Conservation (phyloP, 345 rosid genomes). For the Aquilaria sinensis region DNA sequence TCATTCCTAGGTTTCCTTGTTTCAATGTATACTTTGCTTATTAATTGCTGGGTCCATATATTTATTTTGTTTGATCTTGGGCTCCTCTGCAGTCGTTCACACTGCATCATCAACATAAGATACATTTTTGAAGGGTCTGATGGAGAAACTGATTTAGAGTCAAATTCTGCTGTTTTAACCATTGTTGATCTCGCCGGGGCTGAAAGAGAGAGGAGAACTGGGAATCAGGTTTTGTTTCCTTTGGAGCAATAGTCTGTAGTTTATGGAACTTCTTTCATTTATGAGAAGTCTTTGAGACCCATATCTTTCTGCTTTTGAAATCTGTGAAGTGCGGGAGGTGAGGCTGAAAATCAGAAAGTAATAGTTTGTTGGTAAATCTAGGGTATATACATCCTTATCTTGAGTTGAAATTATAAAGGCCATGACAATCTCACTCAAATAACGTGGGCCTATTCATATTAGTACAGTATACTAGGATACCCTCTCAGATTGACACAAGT, state of each 20-base stretch:
- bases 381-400: too few relatives aligned
- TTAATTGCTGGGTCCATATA: neutral
- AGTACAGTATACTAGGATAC: too few relatives aligned
- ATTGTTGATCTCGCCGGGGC: conserved; percentile 97
- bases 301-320: too few relatives aligned
- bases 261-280: too few relatives aligned
- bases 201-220: conserved; percentile 88
- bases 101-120: conserved; percentile 78
- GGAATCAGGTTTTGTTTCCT: conserved; percentile 62
- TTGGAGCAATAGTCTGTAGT: neutral
- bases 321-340: too few relatives aligned
- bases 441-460: too few relatives aligned
- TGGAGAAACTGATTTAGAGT: conserved; percentile 27
- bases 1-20: neutral
- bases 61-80: neutral
- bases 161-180: conserved; percentile 44
- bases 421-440: too few relatives aligned
- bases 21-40: neutral
- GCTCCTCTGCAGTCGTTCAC: conserved; percentile 71
- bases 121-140: conserved; percentile 17
- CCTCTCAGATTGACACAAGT: too few relatives aligned
- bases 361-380: too few relatives aligned
- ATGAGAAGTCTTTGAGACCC: too few relatives aligned
- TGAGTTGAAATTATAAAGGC: too few relatives aligned
- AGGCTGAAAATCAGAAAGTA: too few relatives aligned